Conservation (phyloP, 2,329 filamentous ascomycete genomes). For the Pestalotiopsis sp. region DNA sequence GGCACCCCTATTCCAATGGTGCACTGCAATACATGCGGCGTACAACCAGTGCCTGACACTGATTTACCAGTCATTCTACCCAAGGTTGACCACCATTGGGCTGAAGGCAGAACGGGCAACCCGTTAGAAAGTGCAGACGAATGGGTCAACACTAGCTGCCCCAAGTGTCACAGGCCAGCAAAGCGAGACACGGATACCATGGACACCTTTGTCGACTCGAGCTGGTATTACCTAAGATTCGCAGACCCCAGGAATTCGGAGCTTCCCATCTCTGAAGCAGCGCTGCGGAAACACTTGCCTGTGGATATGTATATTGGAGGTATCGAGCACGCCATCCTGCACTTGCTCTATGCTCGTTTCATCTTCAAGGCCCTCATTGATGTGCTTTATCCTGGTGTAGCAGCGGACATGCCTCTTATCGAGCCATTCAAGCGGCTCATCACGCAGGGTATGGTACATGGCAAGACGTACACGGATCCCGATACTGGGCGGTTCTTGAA, state of each 20-base stretch:
- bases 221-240: constrained; percentile 89
- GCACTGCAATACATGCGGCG: constrained; percentile 76
- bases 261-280: constrained; percentile 62
- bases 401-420: constrained; percentile 24
- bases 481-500: constrained; percentile 74
- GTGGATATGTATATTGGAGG: constrained; percentile 90
- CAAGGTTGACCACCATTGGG: constrained; percentile 67
- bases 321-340: constrained; percentile 87
- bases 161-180: constrained; percentile 69
- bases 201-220: constrained; percentile 95
- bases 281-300: constrained; percentile 61
- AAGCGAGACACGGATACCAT: constrained; percentile 90
- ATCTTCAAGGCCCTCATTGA: constrained; percentile 82
- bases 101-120: constrained; percentile 72
- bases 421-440: constrained; percentile 85
- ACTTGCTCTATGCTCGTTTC: constrained; percentile 86
- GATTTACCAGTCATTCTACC: constrained; percentile 79
- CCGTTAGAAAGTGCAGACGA: constrained; percentile 71
- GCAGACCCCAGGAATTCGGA: constrained; percentile 68
- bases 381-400: constrained; percentile 43
- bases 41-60: constrained; percentile 75
- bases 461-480: constrained; percentile 78
- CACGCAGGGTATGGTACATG: constrained; percentile 92
- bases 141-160: constrained; percentile 77
- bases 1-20: constrained; percentile 87